Conservation (phyloP, 139 green algal genomes). For the Chlamydomonas asymmetrica region DNA sequence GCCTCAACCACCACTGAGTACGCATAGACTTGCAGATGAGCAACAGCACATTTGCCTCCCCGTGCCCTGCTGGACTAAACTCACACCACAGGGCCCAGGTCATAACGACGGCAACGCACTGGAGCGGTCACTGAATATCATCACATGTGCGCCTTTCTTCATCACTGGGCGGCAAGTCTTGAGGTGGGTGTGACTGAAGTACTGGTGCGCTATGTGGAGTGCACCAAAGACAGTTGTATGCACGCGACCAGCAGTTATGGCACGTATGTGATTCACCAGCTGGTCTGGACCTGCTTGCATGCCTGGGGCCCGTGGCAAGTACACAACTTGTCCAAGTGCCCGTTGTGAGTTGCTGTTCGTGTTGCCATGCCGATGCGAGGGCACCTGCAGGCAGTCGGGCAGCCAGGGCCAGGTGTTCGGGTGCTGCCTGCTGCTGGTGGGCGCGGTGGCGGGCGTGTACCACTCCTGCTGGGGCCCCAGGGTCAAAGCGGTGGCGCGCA, state of each 20-base stretch:
- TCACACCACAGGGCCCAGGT: conserved; percentile 26
- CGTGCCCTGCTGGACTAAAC: no score
- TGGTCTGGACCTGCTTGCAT: neutral
- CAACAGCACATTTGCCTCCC: no score
- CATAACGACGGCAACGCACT: conserved; percentile 1
- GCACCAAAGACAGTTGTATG: neutral
- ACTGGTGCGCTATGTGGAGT: no score
- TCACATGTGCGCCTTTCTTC: conserved; percentile 22
- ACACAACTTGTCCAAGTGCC: neutral
- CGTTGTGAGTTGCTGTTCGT: neutral
- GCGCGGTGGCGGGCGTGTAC: conserved; percentile 15
- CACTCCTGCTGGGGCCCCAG: no score
- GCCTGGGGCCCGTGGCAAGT: neutral
- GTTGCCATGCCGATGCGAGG: neutral
- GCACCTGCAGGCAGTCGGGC: neutral
- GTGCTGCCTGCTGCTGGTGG: conserved; percentile 14
- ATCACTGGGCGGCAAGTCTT: conserved; percentile 5
- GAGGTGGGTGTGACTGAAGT: no score
- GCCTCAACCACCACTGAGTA: no score
- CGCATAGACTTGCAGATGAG: no score
- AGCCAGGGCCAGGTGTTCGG: conserved; percentile 16
- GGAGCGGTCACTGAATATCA: conserved; percentile 9
- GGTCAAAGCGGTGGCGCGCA: neutral
- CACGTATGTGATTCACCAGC: neutral
- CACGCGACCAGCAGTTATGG: neutral